A percentile compares a stretch with the other conserved stretches of the same genome.
Conservation (phyloP, 2,329 filamentous ascomycete species). For the Epichloe gansuensis region DNA sequence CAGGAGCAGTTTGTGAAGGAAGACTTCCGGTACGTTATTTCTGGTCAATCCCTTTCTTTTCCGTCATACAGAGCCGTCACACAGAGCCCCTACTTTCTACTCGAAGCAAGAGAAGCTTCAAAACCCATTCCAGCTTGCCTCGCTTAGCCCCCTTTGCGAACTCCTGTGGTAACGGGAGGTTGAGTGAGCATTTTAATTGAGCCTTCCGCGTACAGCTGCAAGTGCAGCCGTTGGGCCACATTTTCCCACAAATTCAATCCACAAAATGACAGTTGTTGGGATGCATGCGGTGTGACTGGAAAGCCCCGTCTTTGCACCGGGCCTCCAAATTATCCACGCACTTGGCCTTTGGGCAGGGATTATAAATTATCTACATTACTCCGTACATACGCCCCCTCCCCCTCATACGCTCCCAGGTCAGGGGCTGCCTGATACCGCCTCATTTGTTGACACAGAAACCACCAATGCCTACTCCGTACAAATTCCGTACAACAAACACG, state of each 20-base stretch:
- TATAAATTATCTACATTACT: not conserved
- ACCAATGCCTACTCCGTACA: not conserved
- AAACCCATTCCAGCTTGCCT: not conserved
- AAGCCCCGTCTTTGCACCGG: not conserved
- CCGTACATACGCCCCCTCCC: not conserved
- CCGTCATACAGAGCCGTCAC: not conserved
- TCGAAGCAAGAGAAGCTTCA: not conserved
- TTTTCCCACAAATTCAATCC: not conserved
- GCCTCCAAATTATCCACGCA: constrained; percentile 1
- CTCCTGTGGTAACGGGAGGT: not conserved
- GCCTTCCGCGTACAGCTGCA: constrained; percentile 1
- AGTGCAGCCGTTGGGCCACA: not conserved
- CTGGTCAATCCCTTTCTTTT: constrained; percentile 9
- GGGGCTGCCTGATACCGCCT: constrained; percentile 9
- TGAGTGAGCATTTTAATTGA: not conserved
- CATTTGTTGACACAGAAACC: constrained; percentile 15
- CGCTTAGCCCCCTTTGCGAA: not conserved
- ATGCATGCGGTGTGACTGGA: constrained; percentile 4
- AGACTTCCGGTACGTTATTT: constrained; percentile 38
- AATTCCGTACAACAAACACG: constrained; percentile 13
- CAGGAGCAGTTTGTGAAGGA: constrained; percentile 38
- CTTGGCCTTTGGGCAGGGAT: constrained; percentile 7
- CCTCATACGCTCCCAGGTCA: constrained; percentile 9
- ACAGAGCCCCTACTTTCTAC: not conserved
- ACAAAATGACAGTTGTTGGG: not conserved